A percentile compares a stretch with the other conserved stretches of the same genome.
Evolutionary conservation across 306 rosid genomes (phyloP).

Genomic region (Prunus salicina): DNA sequence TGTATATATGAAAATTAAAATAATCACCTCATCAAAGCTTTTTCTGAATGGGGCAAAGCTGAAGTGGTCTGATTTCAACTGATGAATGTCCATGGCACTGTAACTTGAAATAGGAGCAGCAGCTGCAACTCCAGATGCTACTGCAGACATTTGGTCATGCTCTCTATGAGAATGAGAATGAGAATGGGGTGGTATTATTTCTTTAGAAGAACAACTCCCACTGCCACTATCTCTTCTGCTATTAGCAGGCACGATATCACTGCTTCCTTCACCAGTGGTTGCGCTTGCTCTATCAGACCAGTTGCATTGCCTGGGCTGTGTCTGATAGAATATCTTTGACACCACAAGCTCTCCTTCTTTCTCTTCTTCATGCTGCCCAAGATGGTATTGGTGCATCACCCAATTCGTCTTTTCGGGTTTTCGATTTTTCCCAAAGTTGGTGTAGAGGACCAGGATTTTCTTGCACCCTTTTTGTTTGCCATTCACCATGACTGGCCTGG

Average conservation of each 20-base stretch:
- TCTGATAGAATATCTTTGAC: slow-evolving; percentile 88
- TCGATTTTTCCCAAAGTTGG: slow-evolving; percentile 90
- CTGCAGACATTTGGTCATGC: slow-evolving; percentile 35
- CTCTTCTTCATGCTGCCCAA: slow-evolving; percentile 88
- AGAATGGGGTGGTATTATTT: slow-evolving; percentile 23
- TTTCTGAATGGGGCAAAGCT: slow-evolving; percentile 73
- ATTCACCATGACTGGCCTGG: slow-evolving; percentile 80
- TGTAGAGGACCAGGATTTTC: slow-evolving; percentile 87
- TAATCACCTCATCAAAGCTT: slow-evolving; percentile 67
- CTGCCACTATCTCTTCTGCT: slow-evolving; percentile 57
- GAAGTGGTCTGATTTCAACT: slow-evolving; percentile 70
- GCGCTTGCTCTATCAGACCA: slow-evolving; percentile 64
- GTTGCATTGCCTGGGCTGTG: slow-evolving; percentile 92
- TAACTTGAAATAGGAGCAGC: slow-evolving; percentile 42
- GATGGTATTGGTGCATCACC: slow-evolving; percentile 99
- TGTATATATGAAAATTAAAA: not conserved
- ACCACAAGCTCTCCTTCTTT: slow-evolving; percentile 95
- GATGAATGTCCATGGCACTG: slow-evolving; percentile 59
- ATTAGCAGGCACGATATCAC: slow-evolving; percentile 15
- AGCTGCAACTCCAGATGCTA: slow-evolving; percentile 15
- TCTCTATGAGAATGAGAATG: slow-evolving; percentile 33
- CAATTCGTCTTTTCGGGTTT: slow-evolving; percentile 95
- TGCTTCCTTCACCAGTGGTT: slow-evolving; percentile 43
- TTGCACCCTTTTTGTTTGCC: slow-evolving; percentile 95
- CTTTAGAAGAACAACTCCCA: slow-evolving; percentile 76